Base-by-base conservation (phyloP, 2,329 filamentous ascomycete species). In the Diaporthe australafricana region DNA sequence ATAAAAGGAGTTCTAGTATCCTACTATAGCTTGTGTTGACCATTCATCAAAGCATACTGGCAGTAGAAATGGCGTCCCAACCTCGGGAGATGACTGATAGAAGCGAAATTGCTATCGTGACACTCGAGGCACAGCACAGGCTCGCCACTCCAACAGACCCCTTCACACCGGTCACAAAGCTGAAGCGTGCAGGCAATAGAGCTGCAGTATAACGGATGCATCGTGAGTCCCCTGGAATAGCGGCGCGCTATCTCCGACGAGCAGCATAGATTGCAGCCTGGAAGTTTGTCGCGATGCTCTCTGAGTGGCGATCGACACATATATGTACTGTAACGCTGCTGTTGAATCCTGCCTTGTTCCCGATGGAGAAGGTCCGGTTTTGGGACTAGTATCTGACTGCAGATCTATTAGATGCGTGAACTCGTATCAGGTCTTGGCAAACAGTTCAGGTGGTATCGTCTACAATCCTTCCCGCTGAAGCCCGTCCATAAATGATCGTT, bases 331-430 rank as follows among this genome's bases (percentile, higher is more conserved):
- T 22, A 22, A 32, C 27, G 57, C 57, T 63, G 25, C 57, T 22
- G 40, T 16, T 32, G 57, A 27, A 32, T 63, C 25, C 42, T 17
- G 17, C 20, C 20, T n/a, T 63, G 27, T 48, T 11, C 60, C 60
- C 42, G 42, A 63, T 48, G 32, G 42, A 63, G 60, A 63, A 63
- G 60, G 60, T 63, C 60, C 60, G 32, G 42, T 35, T 48, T 63
- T 63, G 60, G 35, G 60, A 48, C 60, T 63, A 63, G 42, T 35
- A 63, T 63, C 60, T 63, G 42, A 63, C 60, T 63, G 60, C 60
- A 63, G 60, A 48, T 63, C 27, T n/a, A 63, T 35, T 48, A 63
- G 60, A 48, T 48, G 60, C 60, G 60, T 48, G 42, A 30, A 63
- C 60, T 63, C 60, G 60, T 63, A 48, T 63, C 60, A 63, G 16